Base-by-base conservation (phyloP, 2,329 filamentous ascomycete species). In the Penicillium sp. region DNA sequence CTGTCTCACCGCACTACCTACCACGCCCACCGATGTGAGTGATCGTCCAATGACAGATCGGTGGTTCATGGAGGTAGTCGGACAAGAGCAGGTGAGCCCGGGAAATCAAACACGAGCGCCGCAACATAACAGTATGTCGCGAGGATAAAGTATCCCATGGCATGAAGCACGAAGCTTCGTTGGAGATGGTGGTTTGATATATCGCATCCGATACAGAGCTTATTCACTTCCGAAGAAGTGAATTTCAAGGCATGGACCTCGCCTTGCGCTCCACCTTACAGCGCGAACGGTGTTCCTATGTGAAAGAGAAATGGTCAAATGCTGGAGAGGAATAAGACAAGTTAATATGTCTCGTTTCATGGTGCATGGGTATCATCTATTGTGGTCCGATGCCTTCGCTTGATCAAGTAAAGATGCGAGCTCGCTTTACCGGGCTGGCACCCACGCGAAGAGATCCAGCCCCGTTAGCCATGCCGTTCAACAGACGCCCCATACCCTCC, bases 121-220 rank as follows among this genome's bases (percentile, higher is more conserved):
- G 64, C 59, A 35, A 66, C 55, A 58, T 55, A 55, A 16, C 22
- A 19, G 38, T 22, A 59, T 58, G 60, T 58, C 49, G 35, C 56
- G 37, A 28, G 52, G 40, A 58, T 51, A 28, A 61, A 65, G 54
- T 53, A 38, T 58, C 52, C 43, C 61, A 42, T 58, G 55, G 57
- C 49, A 7, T 51, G 25, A 60, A 63, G 61, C 60, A 25, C 37
- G 45, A 48, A 57, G 63, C 56, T 63, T 46, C 56, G n/a, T 48
- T 52, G 38, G 33, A 35, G 45, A 68, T 63, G 58, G 61, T 66
- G 4, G 19, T 33, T 81, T 75, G 70, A 81, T 82, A 72, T 82
- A 73, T 81, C 80, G 80, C 80, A 73, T 76, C 78, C 75, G 80
- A 82, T 82, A 82, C 80, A 82, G 80, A 82, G 80, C 80, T 77